These are phyloP conservation scores for Acarospora socialis DNA, from an alignment of 2,329 filamentous ascomycete species.

Conservation along the genomic window DNA sequence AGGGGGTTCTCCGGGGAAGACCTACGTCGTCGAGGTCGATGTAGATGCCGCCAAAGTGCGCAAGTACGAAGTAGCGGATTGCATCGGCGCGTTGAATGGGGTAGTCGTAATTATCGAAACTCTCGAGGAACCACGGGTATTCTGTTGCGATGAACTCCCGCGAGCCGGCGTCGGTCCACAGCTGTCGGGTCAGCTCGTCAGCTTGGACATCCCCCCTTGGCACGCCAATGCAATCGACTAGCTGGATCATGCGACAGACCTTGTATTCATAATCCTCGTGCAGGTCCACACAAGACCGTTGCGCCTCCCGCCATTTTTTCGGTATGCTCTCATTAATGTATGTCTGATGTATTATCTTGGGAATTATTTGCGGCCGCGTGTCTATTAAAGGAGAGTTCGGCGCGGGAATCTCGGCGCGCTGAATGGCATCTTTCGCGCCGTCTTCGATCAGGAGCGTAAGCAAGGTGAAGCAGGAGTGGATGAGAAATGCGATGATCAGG, in stretches of 20 bases:
- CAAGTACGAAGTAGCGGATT: slow-evolving; percentile 65
- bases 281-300: slow-evolving; percentile 50
- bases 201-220: too few species aligned
- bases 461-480: slow-evolving; percentile 56
- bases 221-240: too few species aligned
- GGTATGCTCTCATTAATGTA: slow-evolving; percentile 59
- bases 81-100: slow-evolving; percentile 66
- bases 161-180: slow-evolving; percentile 61
- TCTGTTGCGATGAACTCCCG: slow-evolving; percentile 57
- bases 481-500: slow-evolving; percentile 46
- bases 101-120: slow-evolving; percentile 59
- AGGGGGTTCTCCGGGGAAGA: slow-evolving; percentile 7
- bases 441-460: slow-evolving; percentile 56
- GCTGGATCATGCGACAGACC: slow-evolving; percentile 30
- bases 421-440: slow-evolving; percentile 52
- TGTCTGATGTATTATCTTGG: slow-evolving; percentile 66
- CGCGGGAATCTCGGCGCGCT: slow-evolving; percentile 49
- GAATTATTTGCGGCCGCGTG: slow-evolving; percentile 47
- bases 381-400: slow-evolving; percentile 47
- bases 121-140: slow-evolving; percentile 65
- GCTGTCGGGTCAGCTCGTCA: too few species aligned
- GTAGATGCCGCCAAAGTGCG: slow-evolving; percentile 66
- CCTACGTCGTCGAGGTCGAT: slow-evolving; percentile 61
- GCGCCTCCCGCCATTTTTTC: slow-evolving; percentile 48
- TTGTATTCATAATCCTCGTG: slow-evolving; percentile 63